Evolutionary conservation across 306 rosid genomes (phyloP).

Genomic region (Alnus rubra): DNA sequence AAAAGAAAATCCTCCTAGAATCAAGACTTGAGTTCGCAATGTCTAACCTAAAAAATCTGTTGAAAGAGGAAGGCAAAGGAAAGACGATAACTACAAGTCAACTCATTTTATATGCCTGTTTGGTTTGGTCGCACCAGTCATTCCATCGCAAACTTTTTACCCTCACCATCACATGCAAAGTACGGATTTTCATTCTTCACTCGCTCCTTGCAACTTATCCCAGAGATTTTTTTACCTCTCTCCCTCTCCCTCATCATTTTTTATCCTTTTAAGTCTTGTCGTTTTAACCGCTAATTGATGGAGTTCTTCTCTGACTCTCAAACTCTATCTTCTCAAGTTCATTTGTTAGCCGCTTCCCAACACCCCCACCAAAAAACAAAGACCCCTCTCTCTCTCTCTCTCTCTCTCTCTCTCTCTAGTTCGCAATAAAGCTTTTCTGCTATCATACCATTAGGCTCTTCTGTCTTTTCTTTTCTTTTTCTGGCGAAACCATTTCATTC

Average conservation of each 20-base stretch:
- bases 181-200: neutral
- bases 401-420: neutral
- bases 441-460: neutral
- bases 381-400: neutral
- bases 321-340: neutral
- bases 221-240: neutral
- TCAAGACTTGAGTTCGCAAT: neutral
- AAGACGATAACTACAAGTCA: conserved; percentile 7
- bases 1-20: neutral
- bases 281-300: neutral
- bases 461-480: neutral
- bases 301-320: neutral
- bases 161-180: neutral
- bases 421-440: too few relatives aligned
- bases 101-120: neutral
- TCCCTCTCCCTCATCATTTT: neutral
- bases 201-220: conserved; percentile 2
- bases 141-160: conserved; percentile 7
- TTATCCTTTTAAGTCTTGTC: neutral
- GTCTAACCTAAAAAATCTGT: neutral
- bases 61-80: neutral
- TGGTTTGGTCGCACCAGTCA: conserved; percentile 21
- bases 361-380: neutral
- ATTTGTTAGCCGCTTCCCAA: neutral
- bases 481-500: neutral